These are phyloP conservation scores for Acacia concinna DNA, from an alignment of 331 rosid species.

Conservation along the genomic window DNA sequence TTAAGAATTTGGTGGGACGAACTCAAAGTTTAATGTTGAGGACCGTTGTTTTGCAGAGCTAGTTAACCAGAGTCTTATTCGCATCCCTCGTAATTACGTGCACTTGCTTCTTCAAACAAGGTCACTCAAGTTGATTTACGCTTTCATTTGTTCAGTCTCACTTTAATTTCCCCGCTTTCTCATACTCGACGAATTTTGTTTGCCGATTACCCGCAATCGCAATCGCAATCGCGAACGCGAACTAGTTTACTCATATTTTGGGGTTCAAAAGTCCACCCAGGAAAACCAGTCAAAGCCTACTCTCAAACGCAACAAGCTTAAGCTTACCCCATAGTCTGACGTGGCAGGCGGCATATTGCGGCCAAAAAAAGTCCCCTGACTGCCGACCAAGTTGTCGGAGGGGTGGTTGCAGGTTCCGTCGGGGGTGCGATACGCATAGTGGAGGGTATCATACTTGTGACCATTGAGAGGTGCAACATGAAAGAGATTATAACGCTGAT, in stretches of 20 bases:
- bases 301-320: background rate
- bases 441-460: slow-evolving; percentile 40
- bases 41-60: background rate
- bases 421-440: slow-evolving; percentile 49
- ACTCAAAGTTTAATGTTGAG: background rate
- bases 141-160: background rate
- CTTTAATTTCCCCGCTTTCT: background rate
- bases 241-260: background rate
- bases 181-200: background rate
- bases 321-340: slow-evolving; percentile 48
- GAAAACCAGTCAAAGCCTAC: background rate
- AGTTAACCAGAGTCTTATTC: background rate
- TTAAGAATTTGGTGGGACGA: background rate
- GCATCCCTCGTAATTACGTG: background rate
- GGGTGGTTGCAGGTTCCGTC: slow-evolving; percentile 71
- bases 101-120: background rate
- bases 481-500: slow-evolving; percentile 59
- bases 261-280: background rate
- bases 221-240: no score
- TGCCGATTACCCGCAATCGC: background rate
- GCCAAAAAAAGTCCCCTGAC: slow-evolving; percentile 65
- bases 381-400: slow-evolving; percentile 49
- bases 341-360: slow-evolving; percentile 73
- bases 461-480: slow-evolving; percentile 53
- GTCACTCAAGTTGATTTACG: background rate